Conservation (phyloP, 176 grass and related monocot species). For the Aegilops speltoides region DNA sequence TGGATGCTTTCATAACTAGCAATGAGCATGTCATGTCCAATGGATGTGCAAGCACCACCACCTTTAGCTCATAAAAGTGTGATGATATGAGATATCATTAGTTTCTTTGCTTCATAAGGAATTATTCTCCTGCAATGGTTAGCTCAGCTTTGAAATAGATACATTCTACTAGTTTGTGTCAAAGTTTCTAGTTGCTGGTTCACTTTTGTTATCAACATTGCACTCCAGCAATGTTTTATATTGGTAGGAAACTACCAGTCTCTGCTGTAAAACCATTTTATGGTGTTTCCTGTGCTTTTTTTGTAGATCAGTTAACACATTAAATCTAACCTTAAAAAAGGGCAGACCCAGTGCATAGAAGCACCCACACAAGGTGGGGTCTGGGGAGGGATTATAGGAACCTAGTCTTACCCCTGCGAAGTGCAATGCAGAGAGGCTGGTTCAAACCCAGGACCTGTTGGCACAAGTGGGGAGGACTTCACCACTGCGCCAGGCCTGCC, state of each 20-base stretch:
- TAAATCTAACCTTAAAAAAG: no score
- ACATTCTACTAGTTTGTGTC: background rate
- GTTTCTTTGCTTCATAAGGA: background rate
- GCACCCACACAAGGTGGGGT: no score
- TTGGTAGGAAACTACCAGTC: background rate
- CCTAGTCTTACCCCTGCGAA: no score
- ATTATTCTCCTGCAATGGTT: background rate
- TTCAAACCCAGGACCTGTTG: no score
- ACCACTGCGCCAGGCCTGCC: no score
- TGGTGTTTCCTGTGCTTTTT: background rate
- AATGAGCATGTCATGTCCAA: background rate
- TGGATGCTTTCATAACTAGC: background rate
- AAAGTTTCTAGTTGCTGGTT: conserved; percentile 13
- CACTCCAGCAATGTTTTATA: conserved; percentile 6
- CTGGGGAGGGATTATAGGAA: no score
- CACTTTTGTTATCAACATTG: background rate
- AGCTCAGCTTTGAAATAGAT: conserved; percentile 8
- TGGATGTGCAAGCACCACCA: background rate
- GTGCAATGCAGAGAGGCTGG: no score
- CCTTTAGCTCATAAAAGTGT: background rate
- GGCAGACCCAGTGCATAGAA: no score
- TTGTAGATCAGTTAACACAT: background rate
- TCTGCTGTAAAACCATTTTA: background rate
- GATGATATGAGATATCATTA: background rate
- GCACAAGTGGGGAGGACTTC: no score